Conservation (phyloP, 495 filamentous ascomycete species). For the Pyrenopolyporus hunteri region DNA sequence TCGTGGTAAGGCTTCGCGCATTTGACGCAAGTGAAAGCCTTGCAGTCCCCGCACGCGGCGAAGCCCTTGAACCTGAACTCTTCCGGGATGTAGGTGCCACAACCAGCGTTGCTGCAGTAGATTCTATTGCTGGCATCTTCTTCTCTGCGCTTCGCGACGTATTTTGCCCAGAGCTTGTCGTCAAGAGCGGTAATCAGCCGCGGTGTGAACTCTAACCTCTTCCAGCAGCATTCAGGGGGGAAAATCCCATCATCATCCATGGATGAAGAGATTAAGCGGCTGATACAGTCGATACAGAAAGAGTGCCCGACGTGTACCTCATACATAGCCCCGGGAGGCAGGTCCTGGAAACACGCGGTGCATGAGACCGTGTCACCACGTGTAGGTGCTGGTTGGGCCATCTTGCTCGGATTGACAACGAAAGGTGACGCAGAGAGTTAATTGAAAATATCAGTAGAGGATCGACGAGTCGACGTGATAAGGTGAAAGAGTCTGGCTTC, state of each 20-base stretch:
- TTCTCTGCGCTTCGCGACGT: background rate
- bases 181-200: background rate
- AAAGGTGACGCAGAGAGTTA: no score
- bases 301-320: background rate
- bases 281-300: background rate
- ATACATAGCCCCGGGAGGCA: no score
- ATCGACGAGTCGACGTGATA: no score
- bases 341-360: no score
- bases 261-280: background rate
- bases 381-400: no score
- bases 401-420: no score
- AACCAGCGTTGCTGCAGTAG: background rate
- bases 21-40: background rate
- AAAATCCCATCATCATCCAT: background rate
- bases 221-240: background rate
- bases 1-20: background rate
- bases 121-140: background rate
- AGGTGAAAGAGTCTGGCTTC: no score
- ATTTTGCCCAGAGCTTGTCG: background rate
- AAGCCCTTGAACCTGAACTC: background rate
- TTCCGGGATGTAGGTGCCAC: background rate
- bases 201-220: background rate
- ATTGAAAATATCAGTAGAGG: no score
- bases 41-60: background rate
- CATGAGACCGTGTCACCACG: no score